These are phyloP conservation scores for Biscogniauxia sp. DNA, from an alignment of 2,329 filamentous ascomycete species.

Conservation along the genomic window DNA sequence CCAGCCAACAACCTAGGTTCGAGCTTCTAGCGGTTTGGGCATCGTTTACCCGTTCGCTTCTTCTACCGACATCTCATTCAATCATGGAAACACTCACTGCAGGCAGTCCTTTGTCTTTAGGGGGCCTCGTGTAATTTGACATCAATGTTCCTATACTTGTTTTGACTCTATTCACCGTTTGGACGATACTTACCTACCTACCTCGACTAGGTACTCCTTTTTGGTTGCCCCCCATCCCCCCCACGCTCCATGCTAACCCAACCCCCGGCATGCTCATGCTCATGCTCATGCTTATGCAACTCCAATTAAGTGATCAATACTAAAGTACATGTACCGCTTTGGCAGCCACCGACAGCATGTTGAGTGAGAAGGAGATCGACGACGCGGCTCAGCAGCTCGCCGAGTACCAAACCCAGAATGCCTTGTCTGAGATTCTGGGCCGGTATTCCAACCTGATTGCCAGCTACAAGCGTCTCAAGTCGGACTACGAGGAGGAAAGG, in stretches of 20 bases:
- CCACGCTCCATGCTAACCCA: too few species aligned
- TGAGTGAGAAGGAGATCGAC: slow-evolving; percentile 29
- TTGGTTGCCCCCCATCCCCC: too few species aligned
- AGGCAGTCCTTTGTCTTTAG: not conserved
- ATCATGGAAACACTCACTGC: not conserved
- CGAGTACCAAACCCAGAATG: slow-evolving; percentile 28
- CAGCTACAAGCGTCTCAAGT: slow-evolving; percentile 54
- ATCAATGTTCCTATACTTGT: not conserved
- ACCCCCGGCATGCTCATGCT: too few species aligned
- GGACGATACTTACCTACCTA: too few species aligned
- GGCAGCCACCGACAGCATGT: slow-evolving; percentile 13
- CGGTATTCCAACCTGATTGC: slow-evolving; percentile 44
- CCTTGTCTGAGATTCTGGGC: slow-evolving; percentile 31
- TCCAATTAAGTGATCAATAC: not conserved
- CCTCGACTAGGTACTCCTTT: too few species aligned
- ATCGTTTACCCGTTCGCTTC: not conserved
- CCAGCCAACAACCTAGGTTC: too few species aligned
- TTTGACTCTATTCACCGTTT: not conserved
- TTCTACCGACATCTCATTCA: not conserved
- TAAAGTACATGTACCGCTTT: not conserved
- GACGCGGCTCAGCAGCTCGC: slow-evolving; percentile 29
- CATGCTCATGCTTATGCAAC: not conserved
- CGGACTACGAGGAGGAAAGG: slow-evolving; percentile 56
- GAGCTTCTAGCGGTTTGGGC: not conserved
- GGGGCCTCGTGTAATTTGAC: not conserved